Base-by-base conservation (phyloP, 1,284 basidiomycete species). In the Cutaneotrichosporon spelunceum region DNA sequence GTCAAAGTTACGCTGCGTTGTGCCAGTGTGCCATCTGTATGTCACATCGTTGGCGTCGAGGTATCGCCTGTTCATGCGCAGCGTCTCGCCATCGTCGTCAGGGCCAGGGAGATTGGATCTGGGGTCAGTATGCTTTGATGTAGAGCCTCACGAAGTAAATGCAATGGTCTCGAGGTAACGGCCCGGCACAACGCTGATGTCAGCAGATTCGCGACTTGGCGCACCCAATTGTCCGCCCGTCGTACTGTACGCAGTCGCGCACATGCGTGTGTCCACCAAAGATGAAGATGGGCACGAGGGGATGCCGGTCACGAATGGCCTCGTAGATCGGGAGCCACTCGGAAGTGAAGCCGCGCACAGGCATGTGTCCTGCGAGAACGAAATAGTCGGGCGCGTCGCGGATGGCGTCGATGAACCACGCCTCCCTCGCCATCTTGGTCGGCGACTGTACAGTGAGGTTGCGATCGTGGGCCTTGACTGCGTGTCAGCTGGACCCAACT, bases 131-230 rank as follows among this genome's bases (percentile, higher is more conserved):
- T 26, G 19, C 3, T 26, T 47, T 16, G 27, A 19, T 14, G 21
- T 11, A 13, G 21, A 6, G 30, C 9, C 56, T 57, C 24, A 78
- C 72, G 77, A 78, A 5, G 78, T 73, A 81, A 67, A 73, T 81
- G 89, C 89, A 60, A 93, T 82, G 7, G 91, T 92, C 78, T 93
- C 91, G 86, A 93, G 88, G 75, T 91, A 93, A 26, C 89, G 82
- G 50, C 91, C 91, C 58, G 88, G 90, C 68, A 90, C 88, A 39
- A 93, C 78, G 1, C 76, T 78, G 60, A 2, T 14, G 85, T 82
- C 82, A 90, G 87, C 0, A 84, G 21, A 86, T 83, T 7, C 83
- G 4, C 6, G 8, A 83, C 70, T 88, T 83, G 50, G 66, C 75
- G 65, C 53, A 78, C 75, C 68, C 71, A 24, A 80, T 79, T 11